A percentile compares a stretch with the other conserved stretches of the same genome.
phyloP scores from a whole-genome alignment of 768 basidiomycete species.

The Termitomyces titanicus region DNA sequence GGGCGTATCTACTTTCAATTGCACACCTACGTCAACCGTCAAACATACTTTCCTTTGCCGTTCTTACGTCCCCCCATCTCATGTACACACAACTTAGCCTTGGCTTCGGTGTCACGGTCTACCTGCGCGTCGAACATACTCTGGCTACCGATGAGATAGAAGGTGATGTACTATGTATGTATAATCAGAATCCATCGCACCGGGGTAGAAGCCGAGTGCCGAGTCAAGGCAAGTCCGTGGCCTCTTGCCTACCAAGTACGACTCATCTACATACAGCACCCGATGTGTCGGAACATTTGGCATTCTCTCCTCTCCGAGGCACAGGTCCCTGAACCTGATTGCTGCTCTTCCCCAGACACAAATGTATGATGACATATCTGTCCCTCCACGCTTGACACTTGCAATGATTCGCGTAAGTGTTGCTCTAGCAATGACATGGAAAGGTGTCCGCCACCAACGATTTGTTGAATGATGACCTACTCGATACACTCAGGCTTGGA shows the following conservation, averaged over 20 bases:
- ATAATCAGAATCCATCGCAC: neutral
- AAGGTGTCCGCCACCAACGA: neutral
- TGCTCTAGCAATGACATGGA: neutral
- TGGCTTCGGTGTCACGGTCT: neutral
- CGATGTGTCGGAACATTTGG: too few relatives aligned
- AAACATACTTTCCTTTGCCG: neutral
- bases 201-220: neutral
- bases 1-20: neutral
- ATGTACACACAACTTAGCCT: too few relatives aligned
- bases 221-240: neutral
- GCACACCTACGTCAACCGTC: conserved; percentile 1
- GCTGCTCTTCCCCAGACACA: neutral
- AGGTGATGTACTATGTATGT: neutral
- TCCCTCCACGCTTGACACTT: too few relatives aligned
- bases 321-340: conserved; percentile 1
- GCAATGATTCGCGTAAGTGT: neutral
- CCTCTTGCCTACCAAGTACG: neutral
- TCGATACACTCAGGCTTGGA: neutral
- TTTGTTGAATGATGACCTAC: too few relatives aligned
- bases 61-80: neutral
- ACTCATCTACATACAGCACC: too few relatives aligned
- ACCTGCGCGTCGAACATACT: neutral
- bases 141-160: neutral
- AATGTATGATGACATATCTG: neutral
- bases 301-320: neutral